A percentile compares a stretch with the other conserved stretches of the same genome.
These are phyloP conservation scores for Parachaetomium inaequale DNA, from an alignment of 495 filamentous ascomycete genomes.

Conservation along the genomic window DNA sequence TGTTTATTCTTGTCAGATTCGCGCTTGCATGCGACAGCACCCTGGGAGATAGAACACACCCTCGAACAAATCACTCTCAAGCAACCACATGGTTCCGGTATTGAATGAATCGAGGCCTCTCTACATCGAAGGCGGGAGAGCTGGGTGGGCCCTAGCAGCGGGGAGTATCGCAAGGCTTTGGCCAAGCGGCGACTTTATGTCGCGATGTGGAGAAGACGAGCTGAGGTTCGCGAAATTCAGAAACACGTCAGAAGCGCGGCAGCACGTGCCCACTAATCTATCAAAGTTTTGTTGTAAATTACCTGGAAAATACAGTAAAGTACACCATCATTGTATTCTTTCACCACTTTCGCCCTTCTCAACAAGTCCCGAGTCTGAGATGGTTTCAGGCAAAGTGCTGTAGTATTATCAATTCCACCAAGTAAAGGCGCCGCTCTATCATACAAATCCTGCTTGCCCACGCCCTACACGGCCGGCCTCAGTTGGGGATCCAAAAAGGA, in stretches of 20 bases:
- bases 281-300: background rate
- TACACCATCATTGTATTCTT: background rate
- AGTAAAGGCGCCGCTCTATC: too few relatives aligned
- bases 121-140: background rate
- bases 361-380: too few relatives aligned
- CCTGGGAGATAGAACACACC: constrained; percentile 33
- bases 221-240: background rate
- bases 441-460: too few relatives aligned
- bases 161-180: background rate
- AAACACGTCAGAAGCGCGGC: constrained; percentile 20
- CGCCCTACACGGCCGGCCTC: constrained; percentile 50
- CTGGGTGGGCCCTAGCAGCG: background rate
- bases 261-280: constrained; percentile 27
- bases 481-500: constrained; percentile 24
- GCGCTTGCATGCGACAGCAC: background rate
- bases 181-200: background rate
- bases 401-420: too few relatives aligned
- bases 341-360: too few relatives aligned
- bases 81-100: constrained; percentile 52
- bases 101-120: background rate
- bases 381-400: too few relatives aligned
- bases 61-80: constrained; percentile 53
- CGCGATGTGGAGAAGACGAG: background rate
- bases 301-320: background rate
- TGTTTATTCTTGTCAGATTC: constrained; percentile 31